Percentiles rank a stretch among this genome's conserved stretches.
These are phyloP conservation scores for Zymoseptoria tritici DNA, from an alignment of 2,329 filamentous ascomycete genomes.

Conservation along the genomic window DNA sequence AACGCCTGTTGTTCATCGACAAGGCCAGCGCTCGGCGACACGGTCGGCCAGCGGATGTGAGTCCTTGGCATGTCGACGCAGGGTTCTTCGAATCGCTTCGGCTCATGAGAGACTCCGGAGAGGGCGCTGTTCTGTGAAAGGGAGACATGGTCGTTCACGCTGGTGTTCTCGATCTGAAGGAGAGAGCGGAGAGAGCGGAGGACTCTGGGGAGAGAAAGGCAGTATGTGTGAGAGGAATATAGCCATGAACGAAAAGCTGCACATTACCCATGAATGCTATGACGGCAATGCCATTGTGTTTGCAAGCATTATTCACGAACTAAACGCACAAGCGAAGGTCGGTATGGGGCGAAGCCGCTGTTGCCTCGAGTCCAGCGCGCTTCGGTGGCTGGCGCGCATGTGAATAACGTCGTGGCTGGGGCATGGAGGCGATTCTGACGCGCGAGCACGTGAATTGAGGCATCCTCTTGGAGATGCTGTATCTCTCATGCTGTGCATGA, in stretches of 20 bases:
- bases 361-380: not conserved
- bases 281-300: not conserved
- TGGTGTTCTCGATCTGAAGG: not conserved
- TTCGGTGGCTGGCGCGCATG: not conserved
- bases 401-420: not conserved
- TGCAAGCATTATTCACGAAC: not conserved
- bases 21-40: conserved; percentile 66
- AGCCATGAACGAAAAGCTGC: not conserved
- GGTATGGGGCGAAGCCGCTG: not conserved
- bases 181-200: not conserved
- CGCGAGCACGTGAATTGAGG: not conserved
- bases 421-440: not conserved
- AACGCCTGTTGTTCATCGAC: conserved; percentile 2
- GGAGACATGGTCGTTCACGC: not conserved
- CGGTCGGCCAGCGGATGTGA: conserved; percentile 73
- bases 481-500: too few species aligned
- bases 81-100: conserved; percentile 82
- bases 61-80: conserved; percentile 75
- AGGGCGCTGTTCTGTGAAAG: not conserved
- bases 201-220: not conserved
- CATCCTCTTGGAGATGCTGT: not conserved
- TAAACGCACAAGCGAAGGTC: not conserved
- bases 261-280: not conserved
- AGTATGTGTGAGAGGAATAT: conserved; percentile 37
- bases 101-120: conserved; percentile 67